Evolutionary conservation across 176 grass and related monocot species (phyloP).

Genomic region (Raddia guianensis): DNA sequence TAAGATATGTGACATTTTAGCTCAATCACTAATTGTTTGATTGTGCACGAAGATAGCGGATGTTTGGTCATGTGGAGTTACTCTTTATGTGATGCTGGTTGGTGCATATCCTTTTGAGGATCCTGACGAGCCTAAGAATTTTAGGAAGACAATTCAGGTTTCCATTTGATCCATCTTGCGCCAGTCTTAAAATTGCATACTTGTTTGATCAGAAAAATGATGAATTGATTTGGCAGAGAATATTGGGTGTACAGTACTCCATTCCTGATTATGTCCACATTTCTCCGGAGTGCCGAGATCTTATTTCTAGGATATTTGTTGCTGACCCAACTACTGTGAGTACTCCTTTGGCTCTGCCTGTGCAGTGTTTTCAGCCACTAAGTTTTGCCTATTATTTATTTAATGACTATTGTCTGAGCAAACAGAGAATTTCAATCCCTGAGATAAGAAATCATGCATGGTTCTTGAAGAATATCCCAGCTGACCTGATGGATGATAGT

Average conservation of each 20-base stretch:
- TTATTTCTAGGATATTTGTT: slow-evolving; percentile 88
- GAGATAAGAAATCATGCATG: slow-evolving; percentile 85
- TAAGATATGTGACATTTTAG: background rate
- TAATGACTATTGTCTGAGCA: background rate
- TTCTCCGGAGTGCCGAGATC: slow-evolving; percentile 72
- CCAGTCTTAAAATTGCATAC: background rate
- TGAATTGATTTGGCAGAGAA: slow-evolving; percentile 64
- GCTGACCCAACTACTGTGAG: slow-evolving; percentile 79
- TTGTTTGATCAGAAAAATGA: background rate
- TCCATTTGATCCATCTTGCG: background rate
- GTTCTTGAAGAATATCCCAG: slow-evolving; percentile 84
- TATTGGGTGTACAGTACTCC: slow-evolving; percentile 91
- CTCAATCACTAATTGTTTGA: background rate
- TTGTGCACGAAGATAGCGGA: slow-evolving; percentile 74
- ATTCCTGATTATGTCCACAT: slow-evolving; percentile 96
- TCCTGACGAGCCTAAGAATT: slow-evolving; percentile 89
- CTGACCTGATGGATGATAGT: slow-evolving; percentile 75
- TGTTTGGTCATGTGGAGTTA: slow-evolving; percentile 95
- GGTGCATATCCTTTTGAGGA: slow-evolving; percentile 98
- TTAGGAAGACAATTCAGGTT: slow-evolving; percentile 94
- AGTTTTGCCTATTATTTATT: background rate
- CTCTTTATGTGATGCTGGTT: slow-evolving; percentile 93
- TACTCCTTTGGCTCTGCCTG: background rate
- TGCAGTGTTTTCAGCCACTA: background rate
- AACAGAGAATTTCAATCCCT: slow-evolving; percentile 85